These are phyloP conservation scores for Fusarium coffeatum DNA, from an alignment of 2,329 filamentous ascomycete genomes.

Conservation along the genomic window DNA sequence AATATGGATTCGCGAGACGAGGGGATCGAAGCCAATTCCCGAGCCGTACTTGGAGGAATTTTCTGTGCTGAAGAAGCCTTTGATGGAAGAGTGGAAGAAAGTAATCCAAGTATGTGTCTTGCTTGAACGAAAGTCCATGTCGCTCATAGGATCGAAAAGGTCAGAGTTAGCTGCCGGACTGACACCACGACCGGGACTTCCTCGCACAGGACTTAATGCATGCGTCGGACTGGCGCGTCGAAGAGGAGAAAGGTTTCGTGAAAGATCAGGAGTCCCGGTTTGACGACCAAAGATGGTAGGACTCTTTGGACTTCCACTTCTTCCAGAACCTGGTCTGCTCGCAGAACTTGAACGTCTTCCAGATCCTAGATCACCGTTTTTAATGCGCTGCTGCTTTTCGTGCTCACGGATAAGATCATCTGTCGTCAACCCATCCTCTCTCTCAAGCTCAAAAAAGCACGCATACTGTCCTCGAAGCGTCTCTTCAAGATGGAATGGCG, in stretches of 20 bases:
- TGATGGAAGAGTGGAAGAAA: slow-evolving; percentile 56
- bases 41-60: slow-evolving; percentile 40
- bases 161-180: slow-evolving; percentile 50
- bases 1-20: slow-evolving; percentile 52
- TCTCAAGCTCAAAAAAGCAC: slow-evolving; percentile 59
- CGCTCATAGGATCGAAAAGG: slow-evolving; percentile 47
- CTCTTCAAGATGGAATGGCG: slow-evolving; percentile 56
- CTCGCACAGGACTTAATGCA: slow-evolving; percentile 23
- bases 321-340: slow-evolving; percentile 35
- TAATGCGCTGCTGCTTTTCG: slow-evolving; percentile 48
- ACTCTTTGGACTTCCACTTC: slow-evolving; percentile 32
- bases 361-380: slow-evolving; percentile 22
- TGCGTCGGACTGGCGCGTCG: slow-evolving; percentile 25
- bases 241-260: slow-evolving; percentile 37
- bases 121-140: slow-evolving; percentile 57
- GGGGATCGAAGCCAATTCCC: slow-evolving; percentile 51
- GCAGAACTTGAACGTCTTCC: slow-evolving; percentile 41
- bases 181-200: slow-evolving; percentile 33
- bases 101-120: slow-evolving; percentile 54
- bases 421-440: slow-evolving; percentile 58
- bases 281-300: slow-evolving; percentile 30
- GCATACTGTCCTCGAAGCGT: slow-evolving; percentile 58
- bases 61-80: slow-evolving; percentile 54
- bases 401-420: slow-evolving; percentile 56
- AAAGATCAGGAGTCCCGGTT: slow-evolving; percentile 24